Evolutionary conservation across 768 basidiomycete genomes (phyloP).

Genomic region (Tylopilus felleus): DNA sequence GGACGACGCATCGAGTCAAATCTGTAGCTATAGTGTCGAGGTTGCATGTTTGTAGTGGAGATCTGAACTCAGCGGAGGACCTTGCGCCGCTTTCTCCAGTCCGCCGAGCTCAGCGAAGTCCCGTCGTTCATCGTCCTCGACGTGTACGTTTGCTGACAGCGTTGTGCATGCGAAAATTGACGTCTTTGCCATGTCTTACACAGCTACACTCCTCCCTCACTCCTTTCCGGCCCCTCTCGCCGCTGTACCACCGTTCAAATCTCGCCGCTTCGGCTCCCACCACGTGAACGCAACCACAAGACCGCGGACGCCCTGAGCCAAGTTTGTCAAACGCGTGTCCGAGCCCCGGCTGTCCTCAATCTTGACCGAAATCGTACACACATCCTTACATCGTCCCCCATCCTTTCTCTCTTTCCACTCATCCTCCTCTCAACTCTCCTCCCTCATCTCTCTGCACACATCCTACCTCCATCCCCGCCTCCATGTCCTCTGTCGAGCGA

Average conservation of each 20-base stretch:
- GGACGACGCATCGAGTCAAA: neutral
- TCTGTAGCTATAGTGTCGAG: neutral
- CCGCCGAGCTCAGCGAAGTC: conserved; percentile 38
- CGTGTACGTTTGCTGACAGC: conserved; percentile 25
- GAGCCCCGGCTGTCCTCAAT: conserved; percentile 34
- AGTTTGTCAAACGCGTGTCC: conserved; percentile 37
- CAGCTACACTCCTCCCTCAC: conserved; percentile 5
- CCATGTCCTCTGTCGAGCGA: conserved; percentile 38
- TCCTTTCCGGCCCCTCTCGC: conserved; percentile 12
- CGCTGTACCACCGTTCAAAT: conserved; percentile 17
- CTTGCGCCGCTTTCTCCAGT: conserved; percentile 17
- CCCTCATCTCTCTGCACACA: conserved; percentile 30
- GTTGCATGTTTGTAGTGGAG: conserved; percentile 7
- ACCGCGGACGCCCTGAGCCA: conserved; percentile 30
- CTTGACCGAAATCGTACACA: conserved; percentile 31
- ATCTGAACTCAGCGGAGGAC: conserved; percentile 30
- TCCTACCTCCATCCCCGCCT: conserved; percentile 22
- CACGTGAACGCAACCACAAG: conserved; percentile 33
- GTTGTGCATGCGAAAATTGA: conserved; percentile 20
- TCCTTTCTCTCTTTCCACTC: conserved; percentile 9
- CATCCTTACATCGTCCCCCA: conserved; percentile 20
- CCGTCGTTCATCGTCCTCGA: conserved; percentile 15
- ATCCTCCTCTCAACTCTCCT: conserved; percentile 25
- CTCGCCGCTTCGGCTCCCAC: conserved; percentile 31
- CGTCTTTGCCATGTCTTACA: conserved; percentile 25